phyloP scores from a whole-genome alignment of 345 rosid species.

The Abelmoschus esculentus region DNA sequence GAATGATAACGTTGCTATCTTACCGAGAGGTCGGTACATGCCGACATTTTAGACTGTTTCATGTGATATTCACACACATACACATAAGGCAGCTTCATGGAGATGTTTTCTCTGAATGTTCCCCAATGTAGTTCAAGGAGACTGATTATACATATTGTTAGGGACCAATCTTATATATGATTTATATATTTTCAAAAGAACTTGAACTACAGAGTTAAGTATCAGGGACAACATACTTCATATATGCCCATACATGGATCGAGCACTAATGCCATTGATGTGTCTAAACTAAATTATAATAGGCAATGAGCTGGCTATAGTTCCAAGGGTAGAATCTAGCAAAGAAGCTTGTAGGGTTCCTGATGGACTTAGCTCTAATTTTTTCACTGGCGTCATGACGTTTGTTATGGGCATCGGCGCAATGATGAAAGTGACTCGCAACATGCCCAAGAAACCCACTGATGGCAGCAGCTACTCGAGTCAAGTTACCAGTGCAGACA shows the following conservation, averaged over 20 bases:
- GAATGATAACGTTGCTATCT: conserved; percentile 27
- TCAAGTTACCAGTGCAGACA: conserved; percentile 32
- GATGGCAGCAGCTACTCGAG: conserved; percentile 54
- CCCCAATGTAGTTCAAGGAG: not conserved
- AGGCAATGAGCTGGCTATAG: conserved; percentile 4
- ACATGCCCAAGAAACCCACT: conserved; percentile 59
- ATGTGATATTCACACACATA: not conserved
- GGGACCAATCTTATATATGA: not conserved
- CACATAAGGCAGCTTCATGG: not conserved
- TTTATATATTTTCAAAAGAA: too few relatives aligned
- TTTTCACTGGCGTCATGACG: conserved; percentile 75
- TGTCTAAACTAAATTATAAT: not conserved
- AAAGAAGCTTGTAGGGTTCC: conserved; percentile 30
- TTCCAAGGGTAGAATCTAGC: conserved; percentile 27
- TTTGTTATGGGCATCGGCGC: conserved; percentile 75
- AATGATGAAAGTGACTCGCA: conserved; percentile 64
- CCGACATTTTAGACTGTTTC: not conserved
- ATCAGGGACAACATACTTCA: not conserved
- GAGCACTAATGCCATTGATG: not conserved
- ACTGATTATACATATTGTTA: not conserved
- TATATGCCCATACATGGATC: not conserved
- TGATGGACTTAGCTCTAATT: conserved; percentile 43
- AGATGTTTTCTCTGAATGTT: not conserved
- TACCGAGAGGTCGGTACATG: conserved; percentile 31
- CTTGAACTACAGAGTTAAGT: not conserved